Conservation (phyloP, 805 yeast genomes). For the Metschnikowia lachancei region DNA sequence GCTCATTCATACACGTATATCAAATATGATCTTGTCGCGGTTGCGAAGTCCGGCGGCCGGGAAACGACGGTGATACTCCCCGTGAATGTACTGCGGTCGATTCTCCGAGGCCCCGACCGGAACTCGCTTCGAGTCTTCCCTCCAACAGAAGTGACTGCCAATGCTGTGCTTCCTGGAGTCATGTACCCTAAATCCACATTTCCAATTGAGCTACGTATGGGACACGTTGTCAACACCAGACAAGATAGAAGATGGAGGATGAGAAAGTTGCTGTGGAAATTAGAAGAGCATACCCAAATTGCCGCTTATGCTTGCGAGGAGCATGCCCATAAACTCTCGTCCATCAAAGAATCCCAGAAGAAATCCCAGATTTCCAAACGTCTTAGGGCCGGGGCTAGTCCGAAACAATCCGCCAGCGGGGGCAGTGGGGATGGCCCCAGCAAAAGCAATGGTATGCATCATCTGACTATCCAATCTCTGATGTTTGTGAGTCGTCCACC, state of each 20-base stretch:
- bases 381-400: constrained; percentile 11
- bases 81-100: constrained; percentile 69
- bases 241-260: constrained; percentile 80
- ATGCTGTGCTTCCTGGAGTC: constrained; percentile 84
- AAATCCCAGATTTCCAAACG: constrained; percentile 15
- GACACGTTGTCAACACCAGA: constrained; percentile 55
- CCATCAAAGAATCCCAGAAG: constrained; percentile 39
- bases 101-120: constrained; percentile 77
- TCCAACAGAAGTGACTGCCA: constrained; percentile 87
- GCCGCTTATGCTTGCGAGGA: constrained; percentile 54
- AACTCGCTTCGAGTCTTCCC: constrained; percentile 91
- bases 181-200: constrained; percentile 84
- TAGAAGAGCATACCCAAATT: constrained; percentile 77
- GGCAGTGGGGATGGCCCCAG: constrained; percentile 9
- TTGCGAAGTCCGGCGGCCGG: constrained; percentile 30
- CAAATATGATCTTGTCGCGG: constrained; percentile 74
- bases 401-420: constrained; percentile 7
- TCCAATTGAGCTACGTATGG: constrained; percentile 77
- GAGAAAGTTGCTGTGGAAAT: constrained; percentile 84
- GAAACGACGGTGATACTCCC: constrained; percentile 53
- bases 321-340: constrained; percentile 52
- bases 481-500: constrained; percentile 19
- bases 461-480: constrained; percentile 20
- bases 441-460: constrained; percentile 19
- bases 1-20: constrained; percentile 49